Base-by-base conservation (phyloP, 2,329 filamentous ascomycete genomes). In the Remersonia thermophila region DNA sequence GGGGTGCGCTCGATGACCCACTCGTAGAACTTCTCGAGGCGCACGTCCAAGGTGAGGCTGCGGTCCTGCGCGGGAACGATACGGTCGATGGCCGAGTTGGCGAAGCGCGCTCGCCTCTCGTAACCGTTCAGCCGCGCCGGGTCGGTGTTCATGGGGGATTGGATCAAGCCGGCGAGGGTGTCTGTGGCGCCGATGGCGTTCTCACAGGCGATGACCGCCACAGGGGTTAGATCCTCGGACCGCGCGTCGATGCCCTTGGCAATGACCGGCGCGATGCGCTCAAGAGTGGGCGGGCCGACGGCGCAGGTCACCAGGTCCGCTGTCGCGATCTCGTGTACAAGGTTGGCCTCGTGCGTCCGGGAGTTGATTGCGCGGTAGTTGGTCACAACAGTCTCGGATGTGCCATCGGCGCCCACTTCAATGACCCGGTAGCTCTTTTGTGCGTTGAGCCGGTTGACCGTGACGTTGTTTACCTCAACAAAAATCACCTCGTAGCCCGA, bases 361-460 rank as follows among this genome's bases (percentile, higher is more conserved):
- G 85, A 93, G 76, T 96, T 95, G 72, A 96, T 82, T 61, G 91
- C 91, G 36, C 85, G 83, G 71, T 94, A 96, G 67, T 95, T 91
- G 61, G 83, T 82, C 63, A 98, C 93, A 51, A 67, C 80, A 62
- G 83, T 86, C 52, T 77, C 77, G 38, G 71, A 73, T 52, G 86
- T 86, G 50, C 83, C 86, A 41, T 93, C 81, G 33, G 77, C 71
- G 47, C 86, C 86, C 50, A 95, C 85, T 65, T 95, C 87, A 41
- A 89, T 93, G 56, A 98, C 89, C 46, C 80, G 78, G 72, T 96
- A 98, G 11, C 76, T 81, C 38, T 77, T 69, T 33, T 74, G 71
- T 14, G 69, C 63, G 57, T 96, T 85, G 49, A 98, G 73, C 36
- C 71, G 63, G 51, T 89, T 69, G 57, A 96, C 91, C 44, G 95